Percentiles rank a stretch among this genome's conserved stretches.
phyloP scores from a whole-genome alignment of 2,329 filamentous ascomycete species.

The Blastomyces silverae region DNA sequence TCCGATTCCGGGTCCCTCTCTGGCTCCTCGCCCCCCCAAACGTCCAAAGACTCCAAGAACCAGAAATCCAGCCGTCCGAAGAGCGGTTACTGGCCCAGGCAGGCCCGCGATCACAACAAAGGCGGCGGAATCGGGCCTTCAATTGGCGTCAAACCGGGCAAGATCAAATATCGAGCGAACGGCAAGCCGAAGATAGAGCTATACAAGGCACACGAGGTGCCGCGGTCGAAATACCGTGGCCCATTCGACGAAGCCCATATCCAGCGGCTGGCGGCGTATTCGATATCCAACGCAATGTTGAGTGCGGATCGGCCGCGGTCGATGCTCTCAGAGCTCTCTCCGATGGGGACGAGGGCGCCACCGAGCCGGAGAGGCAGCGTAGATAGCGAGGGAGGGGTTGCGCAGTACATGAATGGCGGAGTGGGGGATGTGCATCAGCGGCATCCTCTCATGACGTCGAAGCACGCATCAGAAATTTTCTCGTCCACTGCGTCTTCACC shows the following conservation, averaged over 20 bases:
- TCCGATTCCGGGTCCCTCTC: constrained; percentile 2
- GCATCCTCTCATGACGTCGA: not conserved
- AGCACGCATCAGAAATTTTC: not conserved
- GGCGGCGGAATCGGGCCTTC: not conserved
- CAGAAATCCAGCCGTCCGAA: not conserved
- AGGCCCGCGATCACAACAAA: constrained; percentile 1
- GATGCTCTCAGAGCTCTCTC: constrained; percentile 35
- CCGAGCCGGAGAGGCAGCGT: constrained; percentile 16
- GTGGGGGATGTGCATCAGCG: not conserved
- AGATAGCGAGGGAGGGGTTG: not conserved
- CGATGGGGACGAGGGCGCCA: constrained; percentile 23
- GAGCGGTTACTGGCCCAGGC: not conserved
- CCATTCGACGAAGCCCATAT: constrained; percentile 44
- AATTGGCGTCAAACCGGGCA: constrained; percentile 10
- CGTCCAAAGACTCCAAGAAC: constrained; percentile 16
- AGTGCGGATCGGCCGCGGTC: constrained; percentile 33
- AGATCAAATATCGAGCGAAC: constrained; percentile 13
- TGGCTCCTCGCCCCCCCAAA: constrained; percentile 6
- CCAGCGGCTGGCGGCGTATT: constrained; percentile 40
- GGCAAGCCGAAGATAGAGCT: constrained; percentile 42
- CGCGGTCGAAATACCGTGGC: constrained; percentile 45
- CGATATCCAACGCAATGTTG: constrained; percentile 32
- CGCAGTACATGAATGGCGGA: not conserved
- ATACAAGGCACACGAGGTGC: constrained; percentile 44
- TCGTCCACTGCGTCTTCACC: not conserved